Conservation (phyloP, 768 basidiomycete species). For the Podaxis carcinomalis region DNA sequence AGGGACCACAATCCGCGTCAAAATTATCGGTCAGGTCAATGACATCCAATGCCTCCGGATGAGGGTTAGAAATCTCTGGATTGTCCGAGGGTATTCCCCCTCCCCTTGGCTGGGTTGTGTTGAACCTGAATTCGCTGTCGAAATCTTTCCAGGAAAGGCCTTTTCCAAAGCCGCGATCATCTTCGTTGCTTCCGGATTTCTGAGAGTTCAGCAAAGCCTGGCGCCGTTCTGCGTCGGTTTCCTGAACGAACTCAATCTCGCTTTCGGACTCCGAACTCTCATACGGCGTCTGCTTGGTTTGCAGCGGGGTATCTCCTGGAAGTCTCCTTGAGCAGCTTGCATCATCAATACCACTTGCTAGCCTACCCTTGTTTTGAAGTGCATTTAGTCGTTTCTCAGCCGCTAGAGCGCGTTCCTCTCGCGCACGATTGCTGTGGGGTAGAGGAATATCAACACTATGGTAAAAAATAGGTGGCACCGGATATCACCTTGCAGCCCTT, state of each 20-base stretch:
- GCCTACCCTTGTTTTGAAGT: constrained; percentile 25
- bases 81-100: neutral
- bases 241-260: constrained; percentile 32
- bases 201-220: constrained; percentile 45
- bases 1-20: constrained; percentile 15
- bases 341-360: neutral
- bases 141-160: constrained; percentile 39
- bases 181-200: constrained; percentile 28
- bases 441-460: neutral
- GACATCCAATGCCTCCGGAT: neutral
- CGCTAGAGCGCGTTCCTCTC: constrained; percentile 77
- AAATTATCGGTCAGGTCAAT: constrained; percentile 16
- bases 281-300: constrained; percentile 12
- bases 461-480: neutral
- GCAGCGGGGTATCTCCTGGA: constrained; percentile 8
- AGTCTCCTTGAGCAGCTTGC: neutral
- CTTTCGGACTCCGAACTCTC: constrained; percentile 27
- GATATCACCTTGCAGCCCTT: constrained; percentile 56
- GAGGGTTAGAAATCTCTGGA: neutral
- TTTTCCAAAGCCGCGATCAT: constrained; percentile 35
- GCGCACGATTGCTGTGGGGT: constrained; percentile 60
- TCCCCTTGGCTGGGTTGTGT: neutral
- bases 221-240: constrained; percentile 47
- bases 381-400: constrained; percentile 56
- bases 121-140: constrained; percentile 47